Evolutionary conservation across 495 filamentous ascomycete species (phyloP).

Genomic region (Hypoxylon cercidicola): DNA sequence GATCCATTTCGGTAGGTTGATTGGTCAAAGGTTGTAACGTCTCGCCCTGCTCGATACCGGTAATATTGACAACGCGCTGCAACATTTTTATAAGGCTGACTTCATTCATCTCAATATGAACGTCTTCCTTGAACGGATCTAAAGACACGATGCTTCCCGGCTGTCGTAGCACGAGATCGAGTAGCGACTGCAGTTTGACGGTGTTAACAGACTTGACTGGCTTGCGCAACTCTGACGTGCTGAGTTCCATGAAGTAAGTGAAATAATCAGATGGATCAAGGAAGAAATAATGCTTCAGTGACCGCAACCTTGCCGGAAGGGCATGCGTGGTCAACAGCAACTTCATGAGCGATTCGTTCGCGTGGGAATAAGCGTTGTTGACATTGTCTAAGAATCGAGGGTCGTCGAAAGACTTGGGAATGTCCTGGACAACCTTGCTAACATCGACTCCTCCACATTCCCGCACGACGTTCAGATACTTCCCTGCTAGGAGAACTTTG

Average conservation of each 20-base stretch:
- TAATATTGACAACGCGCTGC: slow-evolving; percentile 95
- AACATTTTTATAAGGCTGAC: slow-evolving; percentile 89
- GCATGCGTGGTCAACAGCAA: slow-evolving; percentile 92
- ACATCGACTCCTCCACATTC: slow-evolving; percentile 97
- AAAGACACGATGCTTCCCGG: slow-evolving; percentile 93
- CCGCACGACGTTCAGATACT: slow-evolving; percentile 96
- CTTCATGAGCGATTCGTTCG: slow-evolving; percentile 91
- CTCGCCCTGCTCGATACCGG: slow-evolving; percentile 90
- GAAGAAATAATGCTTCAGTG: slow-evolving; percentile 99
- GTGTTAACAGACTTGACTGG: slow-evolving; percentile 88
- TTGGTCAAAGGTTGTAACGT: slow-evolving; percentile 62
- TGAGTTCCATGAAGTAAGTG: slow-evolving; percentile 93
- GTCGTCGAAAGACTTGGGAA: slow-evolving; percentile 93
- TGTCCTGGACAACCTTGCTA: slow-evolving; percentile 86
- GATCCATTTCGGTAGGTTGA: slow-evolving; percentile 76
- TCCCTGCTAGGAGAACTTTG: slow-evolving; percentile 93
- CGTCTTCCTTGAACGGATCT: slow-evolving; percentile 97
- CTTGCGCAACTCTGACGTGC: slow-evolving; percentile 86
- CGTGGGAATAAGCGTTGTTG: slow-evolving; percentile 92
- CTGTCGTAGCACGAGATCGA: slow-evolving; percentile 93
- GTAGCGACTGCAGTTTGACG: slow-evolving; percentile 89
- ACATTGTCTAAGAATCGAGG: slow-evolving; percentile 92
- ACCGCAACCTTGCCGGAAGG: slow-evolving; percentile 84
- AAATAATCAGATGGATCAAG: slow-evolving; percentile 98
- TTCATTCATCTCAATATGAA: slow-evolving; percentile 97